These are phyloP conservation scores for Apiospora aurea DNA, from an alignment of 2,329 filamentous ascomycete genomes.

Conservation along the genomic window DNA sequence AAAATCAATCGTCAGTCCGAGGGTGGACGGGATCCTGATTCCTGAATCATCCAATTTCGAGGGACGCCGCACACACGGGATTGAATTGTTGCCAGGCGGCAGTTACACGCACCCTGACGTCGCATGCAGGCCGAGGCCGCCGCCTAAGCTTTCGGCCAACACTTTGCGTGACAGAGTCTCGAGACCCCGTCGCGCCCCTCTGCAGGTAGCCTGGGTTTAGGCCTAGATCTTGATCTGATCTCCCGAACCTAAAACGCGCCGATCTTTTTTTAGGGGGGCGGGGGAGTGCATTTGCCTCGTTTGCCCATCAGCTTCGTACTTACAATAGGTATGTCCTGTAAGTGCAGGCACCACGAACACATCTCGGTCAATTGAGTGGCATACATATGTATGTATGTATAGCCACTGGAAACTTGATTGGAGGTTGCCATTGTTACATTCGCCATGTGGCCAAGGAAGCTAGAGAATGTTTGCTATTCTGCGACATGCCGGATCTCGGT, in stretches of 20 bases:
- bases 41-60: not conserved
- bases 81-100: not conserved
- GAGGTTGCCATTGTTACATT: too few species aligned
- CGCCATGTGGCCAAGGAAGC: not conserved
- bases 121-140: not conserved
- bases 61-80: not conserved
- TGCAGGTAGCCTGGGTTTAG: not conserved
- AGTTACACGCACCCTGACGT: not conserved
- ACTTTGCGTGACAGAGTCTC: not conserved
- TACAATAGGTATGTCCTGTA: not conserved
- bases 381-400: not conserved
- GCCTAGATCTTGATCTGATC: constrained; percentile 3
- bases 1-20: not conserved
- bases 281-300: not conserved
- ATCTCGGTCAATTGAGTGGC: not conserved
- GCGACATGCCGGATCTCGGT: not conserved
- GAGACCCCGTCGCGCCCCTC: not conserved
- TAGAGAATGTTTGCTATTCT: not conserved
- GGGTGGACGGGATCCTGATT: not conserved
- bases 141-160: not conserved
- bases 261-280: too few species aligned
- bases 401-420: not conserved
- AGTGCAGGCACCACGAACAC: not conserved
- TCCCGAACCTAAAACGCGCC: not conserved
- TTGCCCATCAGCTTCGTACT: not conserved